Evolutionary conservation across 2,329 filamentous ascomycete species (phyloP).

Genomic region (Calonectria pteridis): DNA sequence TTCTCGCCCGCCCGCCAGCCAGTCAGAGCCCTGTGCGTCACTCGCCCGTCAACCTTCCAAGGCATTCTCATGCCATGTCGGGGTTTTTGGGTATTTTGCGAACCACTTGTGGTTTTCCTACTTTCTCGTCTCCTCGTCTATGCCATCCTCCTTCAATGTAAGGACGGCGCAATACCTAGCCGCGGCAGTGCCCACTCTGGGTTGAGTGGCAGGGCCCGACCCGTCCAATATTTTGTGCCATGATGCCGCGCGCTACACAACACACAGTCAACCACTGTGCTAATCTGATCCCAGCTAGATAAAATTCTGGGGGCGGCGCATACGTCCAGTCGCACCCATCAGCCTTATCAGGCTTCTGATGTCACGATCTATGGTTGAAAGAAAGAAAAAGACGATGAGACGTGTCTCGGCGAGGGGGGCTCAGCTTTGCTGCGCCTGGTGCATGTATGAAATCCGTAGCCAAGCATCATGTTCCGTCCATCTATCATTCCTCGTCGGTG

Average conservation of each 20-base stretch:
- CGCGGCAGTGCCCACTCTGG: slow-evolving; percentile 30
- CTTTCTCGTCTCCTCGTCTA: background rate
- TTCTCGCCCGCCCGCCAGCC: slow-evolving; percentile 37
- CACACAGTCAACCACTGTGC: background rate
- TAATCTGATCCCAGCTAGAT: slow-evolving; percentile 7
- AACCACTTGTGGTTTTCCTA: background rate
- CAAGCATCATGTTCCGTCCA: slow-evolving; percentile 6
- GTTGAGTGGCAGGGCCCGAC: slow-evolving; percentile 29
- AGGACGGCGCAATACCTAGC: background rate
- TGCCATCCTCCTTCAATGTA: background rate
- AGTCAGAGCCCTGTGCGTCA: slow-evolving; percentile 30
- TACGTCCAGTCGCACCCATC: slow-evolving; percentile 22
- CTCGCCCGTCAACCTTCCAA: slow-evolving; percentile 26
- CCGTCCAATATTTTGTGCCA: background rate
- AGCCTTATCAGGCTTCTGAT: slow-evolving; percentile 44
- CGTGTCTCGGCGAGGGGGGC: slow-evolving; percentile 33
- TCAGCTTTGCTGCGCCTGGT: slow-evolving; percentile 27
- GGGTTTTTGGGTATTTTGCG: background rate
- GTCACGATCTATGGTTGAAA: slow-evolving; percentile 33
- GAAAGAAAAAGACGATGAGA: slow-evolving; percentile 32
- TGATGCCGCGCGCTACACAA: background rate
- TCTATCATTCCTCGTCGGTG: background rate
- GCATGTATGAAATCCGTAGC: slow-evolving; percentile 12
- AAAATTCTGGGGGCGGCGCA: background rate
- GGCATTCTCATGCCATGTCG: slow-evolving; percentile 35